A percentile compares a stretch with the other conserved stretches of the same genome.
Evolutionary conservation across 441 rosid species (phyloP).

Genomic region (Francoa sonchifolia): DNA sequence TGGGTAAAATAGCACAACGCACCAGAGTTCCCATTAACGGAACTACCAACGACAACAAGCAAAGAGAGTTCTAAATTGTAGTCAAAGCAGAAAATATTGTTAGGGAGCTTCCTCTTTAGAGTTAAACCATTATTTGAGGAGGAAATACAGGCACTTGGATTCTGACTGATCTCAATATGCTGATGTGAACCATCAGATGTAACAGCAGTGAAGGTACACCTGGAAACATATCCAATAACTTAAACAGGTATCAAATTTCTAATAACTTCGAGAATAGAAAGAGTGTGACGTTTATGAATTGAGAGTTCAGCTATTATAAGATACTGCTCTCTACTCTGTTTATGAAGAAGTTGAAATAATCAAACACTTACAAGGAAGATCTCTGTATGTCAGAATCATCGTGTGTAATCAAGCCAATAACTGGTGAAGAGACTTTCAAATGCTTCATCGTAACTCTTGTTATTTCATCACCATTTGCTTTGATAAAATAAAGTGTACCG

Average conservation of each 20-base stretch:
- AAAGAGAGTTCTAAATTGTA: slow-evolving; percentile 50
- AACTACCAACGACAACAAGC: slow-evolving; percentile 48
- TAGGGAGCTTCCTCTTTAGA: slow-evolving; percentile 46
- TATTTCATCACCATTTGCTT: slow-evolving; percentile 79
- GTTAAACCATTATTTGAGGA: slow-evolving; percentile 30
- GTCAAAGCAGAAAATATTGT: slow-evolving; percentile 59
- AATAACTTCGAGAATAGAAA: slow-evolving; percentile 9
- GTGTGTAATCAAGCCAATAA: slow-evolving; percentile 52
- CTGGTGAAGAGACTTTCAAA: slow-evolving; percentile 48
- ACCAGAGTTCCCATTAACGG: slow-evolving; percentile 46
- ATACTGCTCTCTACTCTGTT: no score
- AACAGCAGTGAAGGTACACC: slow-evolving; percentile 59
- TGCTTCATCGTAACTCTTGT: slow-evolving; percentile 44
- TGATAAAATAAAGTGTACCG: slow-evolving; percentile 58
- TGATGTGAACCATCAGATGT: slow-evolving; percentile 67
- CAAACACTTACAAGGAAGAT: slow-evolving; percentile 57
- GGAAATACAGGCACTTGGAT: slow-evolving; percentile 49
- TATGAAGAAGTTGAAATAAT: slow-evolving; percentile 4
- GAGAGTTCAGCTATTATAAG: no score
- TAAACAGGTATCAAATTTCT: slow-evolving; percentile 10
- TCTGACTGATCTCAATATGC: slow-evolving; percentile 55
- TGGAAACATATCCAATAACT: slow-evolving; percentile 21
- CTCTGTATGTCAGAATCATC: slow-evolving; percentile 29
- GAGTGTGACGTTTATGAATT: no score
- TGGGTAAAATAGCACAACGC: slow-evolving; percentile 15